Percentiles rank a stretch among this genome's conserved stretches.
phyloP scores from a whole-genome alignment of 495 filamentous ascomycete species.

The Sphaerosporella brunnea region DNA sequence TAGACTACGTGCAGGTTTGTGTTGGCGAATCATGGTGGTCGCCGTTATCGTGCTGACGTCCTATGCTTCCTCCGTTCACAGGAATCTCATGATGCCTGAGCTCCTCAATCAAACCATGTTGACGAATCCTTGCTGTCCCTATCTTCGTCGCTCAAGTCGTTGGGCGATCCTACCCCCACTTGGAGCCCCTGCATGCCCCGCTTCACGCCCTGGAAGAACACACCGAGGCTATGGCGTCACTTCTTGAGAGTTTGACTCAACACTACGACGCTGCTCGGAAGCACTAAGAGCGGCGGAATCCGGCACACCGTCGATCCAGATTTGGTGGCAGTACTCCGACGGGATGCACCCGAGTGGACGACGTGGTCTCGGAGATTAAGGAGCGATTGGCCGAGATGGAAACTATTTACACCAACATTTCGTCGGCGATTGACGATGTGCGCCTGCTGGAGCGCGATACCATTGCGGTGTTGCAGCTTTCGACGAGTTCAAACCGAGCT shows the following conservation, averaged over 20 bases:
- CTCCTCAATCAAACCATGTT: conserved; percentile 29
- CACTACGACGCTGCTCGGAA: conserved; percentile 90
- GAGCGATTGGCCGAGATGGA: conserved; percentile 65
- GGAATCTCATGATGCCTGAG: conserved; percentile 18
- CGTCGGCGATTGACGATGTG: conserved; percentile 40
- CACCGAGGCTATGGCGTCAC: conserved; percentile 65
- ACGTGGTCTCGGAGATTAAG: conserved; percentile 70
- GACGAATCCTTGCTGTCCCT: conserved; percentile 46
- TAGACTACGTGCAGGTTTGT: conserved; percentile 23
- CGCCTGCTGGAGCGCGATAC: conserved; percentile 32
- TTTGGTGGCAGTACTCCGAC: conserved; percentile 63
- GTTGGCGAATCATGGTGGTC: background rate
- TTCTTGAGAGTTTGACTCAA: conserved; percentile 62
- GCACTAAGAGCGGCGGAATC: conserved; percentile 84
- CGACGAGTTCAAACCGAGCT: conserved; percentile 46
- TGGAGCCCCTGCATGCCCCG: conserved; percentile 42
- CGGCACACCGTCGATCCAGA: conserved; percentile 54
- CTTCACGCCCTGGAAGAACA: conserved; percentile 57
- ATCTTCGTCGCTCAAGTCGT: conserved; percentile 37
- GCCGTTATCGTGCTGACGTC: background rate
- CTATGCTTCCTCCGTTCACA: background rate
- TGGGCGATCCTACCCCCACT: conserved; percentile 27
- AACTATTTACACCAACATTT: conserved; percentile 38
- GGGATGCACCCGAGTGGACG: conserved; percentile 78
- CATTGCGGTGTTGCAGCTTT: conserved; percentile 43